Base-by-base conservation (phyloP, 208 protist species). In the Acanthamoeba healyi region DNA sequence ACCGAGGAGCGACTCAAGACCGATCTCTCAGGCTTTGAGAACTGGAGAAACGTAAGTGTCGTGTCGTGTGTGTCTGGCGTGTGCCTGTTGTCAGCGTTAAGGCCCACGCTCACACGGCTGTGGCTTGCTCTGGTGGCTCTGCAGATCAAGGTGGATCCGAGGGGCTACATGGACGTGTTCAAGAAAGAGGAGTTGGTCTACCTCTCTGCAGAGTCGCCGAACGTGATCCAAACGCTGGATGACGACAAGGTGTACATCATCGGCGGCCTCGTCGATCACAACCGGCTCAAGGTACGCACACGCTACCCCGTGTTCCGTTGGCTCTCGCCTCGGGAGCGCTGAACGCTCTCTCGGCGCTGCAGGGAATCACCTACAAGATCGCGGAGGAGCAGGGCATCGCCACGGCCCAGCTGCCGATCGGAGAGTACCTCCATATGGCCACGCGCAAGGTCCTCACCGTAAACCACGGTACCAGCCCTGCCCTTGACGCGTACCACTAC, bases 261-360 rank as follows among this genome's bases (percentile, higher is more conserved):
- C 65, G 97, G 97, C n/a, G 97, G 96, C 9, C 82, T 98, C 0
- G 97, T 98, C 32, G 97, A 98, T 86, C 96, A 98, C 84, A 98
- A 98, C 94, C 77, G 94, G 15, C 63, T 96, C 56, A 98, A 98
- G 95, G 70, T 87, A 81, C 42, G n/a, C n/a, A n/a, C n/a, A n/a
- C n/a, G n/a, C n/a, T n/a, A n/a, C n/a, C n/a, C 10, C 34, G 10
- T 15, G 22, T 58, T 58, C 10, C 19, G 51, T n/a, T n/a, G 19
- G 19, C 56, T 14, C 19, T 22, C 15, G 56, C 56, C n/a, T n/a
- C n/a, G n/a, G 56, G 26, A 29, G 9, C 10, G 56, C 26, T 22
- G 15, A 63, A 12, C 56, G 56, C n/a, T 14, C 1, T 22, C 34
- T 54, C 5, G 10, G 44, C 32, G 10, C 9, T n/a, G 26, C 56